Percentiles rank a stretch among this genome's conserved stretches.
Conservation (phyloP, 73 alveolate species). For the Paramecium sexaurelia region DNA sequence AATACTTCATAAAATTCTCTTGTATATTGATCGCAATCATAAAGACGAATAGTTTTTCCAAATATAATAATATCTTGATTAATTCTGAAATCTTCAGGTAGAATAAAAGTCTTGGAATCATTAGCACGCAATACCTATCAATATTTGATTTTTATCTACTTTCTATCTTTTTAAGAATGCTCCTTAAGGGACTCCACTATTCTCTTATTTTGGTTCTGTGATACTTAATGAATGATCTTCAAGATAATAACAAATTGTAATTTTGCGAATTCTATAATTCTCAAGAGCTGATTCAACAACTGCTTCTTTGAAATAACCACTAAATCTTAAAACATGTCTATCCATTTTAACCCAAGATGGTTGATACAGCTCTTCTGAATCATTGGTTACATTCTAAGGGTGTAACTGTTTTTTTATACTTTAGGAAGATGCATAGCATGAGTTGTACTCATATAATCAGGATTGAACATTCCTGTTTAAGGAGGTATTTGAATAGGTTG, state of each 20-base stretch:
- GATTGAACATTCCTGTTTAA: conserved; percentile 72
- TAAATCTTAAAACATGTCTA: conserved; percentile 89
- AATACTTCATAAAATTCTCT: conserved; percentile 78
- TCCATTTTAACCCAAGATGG: conserved; percentile 94
- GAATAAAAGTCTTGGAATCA: conserved; percentile 72
- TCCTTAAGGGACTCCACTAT: conserved; percentile 96
- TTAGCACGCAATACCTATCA: conserved; percentile 76
- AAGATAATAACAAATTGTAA: conserved; percentile 83
- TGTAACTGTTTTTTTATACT: neutral
- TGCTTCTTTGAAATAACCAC: conserved; percentile 93
- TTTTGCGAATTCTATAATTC: conserved; percentile 84
- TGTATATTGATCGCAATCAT: conserved; percentile 91
- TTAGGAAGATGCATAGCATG: conserved; percentile 72
- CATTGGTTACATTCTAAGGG: conserved; percentile 59
- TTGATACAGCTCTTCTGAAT: conserved; percentile 84
- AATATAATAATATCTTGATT: conserved; percentile 81
- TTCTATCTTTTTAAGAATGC: conserved; percentile 86
- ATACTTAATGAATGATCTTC: conserved; percentile 90
- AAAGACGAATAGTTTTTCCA: conserved; percentile 80
- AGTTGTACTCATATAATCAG: conserved; percentile 72
- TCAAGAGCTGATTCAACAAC: conserved; percentile 94
- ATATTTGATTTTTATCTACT: neutral
- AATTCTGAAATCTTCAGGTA: conserved; percentile 81
- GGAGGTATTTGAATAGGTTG: conserved; percentile 66
- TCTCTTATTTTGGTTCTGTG: conserved; percentile 85